Percentiles rank a stretch among this genome's conserved stretches.
Conservation (phyloP, 2,329 filamentous ascomycete genomes). For the Ceratocystis papillata region DNA sequence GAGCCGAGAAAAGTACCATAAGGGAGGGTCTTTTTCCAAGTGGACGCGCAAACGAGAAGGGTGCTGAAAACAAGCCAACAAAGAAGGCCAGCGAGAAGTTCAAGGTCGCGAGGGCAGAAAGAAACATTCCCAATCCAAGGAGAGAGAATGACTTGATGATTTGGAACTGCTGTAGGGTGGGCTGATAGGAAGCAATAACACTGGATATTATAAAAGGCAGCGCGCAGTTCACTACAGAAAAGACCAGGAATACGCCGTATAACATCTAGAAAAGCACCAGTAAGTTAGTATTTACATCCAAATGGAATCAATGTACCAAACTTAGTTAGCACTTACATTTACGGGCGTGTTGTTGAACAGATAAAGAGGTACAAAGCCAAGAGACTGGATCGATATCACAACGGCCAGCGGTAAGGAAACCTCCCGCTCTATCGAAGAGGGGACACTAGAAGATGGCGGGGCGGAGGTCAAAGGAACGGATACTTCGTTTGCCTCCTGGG, state of each 20-base stretch:
- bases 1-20: slow-evolving; percentile 32
- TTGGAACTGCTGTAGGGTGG: slow-evolving; percentile 58
- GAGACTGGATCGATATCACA: slow-evolving; percentile 60
- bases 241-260: slow-evolving; percentile 46
- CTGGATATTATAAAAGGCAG: slow-evolving; percentile 49
- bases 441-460: neutral
- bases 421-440: slow-evolving; percentile 45
- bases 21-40: slow-evolving; percentile 35
- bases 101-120: slow-evolving; percentile 84
- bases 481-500: neutral
- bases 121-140: slow-evolving; percentile 80
- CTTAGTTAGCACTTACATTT: slow-evolving; percentile 41
- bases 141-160: slow-evolving; percentile 85
- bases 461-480: neutral
- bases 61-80: slow-evolving; percentile 65
- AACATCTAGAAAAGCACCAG: slow-evolving; percentile 40
- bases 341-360: slow-evolving; percentile 67
- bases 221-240: slow-evolving; percentile 43
- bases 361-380: slow-evolving; percentile 71
- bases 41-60: slow-evolving; percentile 62
- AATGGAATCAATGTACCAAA: neutral
- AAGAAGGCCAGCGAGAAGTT: slow-evolving; percentile 90
- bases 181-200: slow-evolving; percentile 41
- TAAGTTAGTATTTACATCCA: neutral
- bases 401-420: slow-evolving; percentile 63